Evolutionary conservation across 441 rosid genomes (phyloP).

Genomic region (Viola pubescens): DNA sequence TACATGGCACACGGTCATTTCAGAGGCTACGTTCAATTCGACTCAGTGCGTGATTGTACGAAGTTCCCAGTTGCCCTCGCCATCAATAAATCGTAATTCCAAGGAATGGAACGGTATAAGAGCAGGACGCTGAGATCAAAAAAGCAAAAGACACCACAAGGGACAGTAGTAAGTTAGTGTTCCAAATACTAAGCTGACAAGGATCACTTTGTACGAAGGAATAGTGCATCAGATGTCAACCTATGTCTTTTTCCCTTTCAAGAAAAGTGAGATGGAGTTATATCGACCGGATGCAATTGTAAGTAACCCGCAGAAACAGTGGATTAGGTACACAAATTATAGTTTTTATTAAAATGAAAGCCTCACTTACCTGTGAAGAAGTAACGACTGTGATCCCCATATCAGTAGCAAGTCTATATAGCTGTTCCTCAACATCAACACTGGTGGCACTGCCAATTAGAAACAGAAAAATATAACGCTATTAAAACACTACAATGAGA

Average conservation of each 20-base stretch:
- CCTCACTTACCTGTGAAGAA: constrained; percentile 76
- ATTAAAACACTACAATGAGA: background rate
- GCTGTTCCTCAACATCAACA: constrained; percentile 98
- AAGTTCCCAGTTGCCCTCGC: constrained; percentile 97
- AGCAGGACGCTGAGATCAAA: constrained; percentile 79
- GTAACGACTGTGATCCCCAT: constrained; percentile 91
- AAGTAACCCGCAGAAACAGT: background rate
- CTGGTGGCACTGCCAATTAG: constrained; percentile 70
- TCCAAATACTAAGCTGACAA: background rate
- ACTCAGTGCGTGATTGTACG: constrained; percentile 57
- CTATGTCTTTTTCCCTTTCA: background rate
- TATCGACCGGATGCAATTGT: background rate
- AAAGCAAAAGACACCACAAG: background rate
- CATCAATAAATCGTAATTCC: constrained; percentile 87
- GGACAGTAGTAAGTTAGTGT: background rate
- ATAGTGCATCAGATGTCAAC: no score
- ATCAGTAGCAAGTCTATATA: constrained; percentile 75
- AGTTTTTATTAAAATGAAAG: background rate
- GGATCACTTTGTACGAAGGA: background rate
- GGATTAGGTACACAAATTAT: background rate
- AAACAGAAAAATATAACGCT: background rate
- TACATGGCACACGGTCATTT: background rate
- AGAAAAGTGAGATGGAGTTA: background rate
- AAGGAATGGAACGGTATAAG: constrained; percentile 78
- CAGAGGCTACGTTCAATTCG: constrained; percentile 12